Base-by-base conservation (phyloP, 352 stramenopile genomes). In the Phytophthora palmivora region DNA sequence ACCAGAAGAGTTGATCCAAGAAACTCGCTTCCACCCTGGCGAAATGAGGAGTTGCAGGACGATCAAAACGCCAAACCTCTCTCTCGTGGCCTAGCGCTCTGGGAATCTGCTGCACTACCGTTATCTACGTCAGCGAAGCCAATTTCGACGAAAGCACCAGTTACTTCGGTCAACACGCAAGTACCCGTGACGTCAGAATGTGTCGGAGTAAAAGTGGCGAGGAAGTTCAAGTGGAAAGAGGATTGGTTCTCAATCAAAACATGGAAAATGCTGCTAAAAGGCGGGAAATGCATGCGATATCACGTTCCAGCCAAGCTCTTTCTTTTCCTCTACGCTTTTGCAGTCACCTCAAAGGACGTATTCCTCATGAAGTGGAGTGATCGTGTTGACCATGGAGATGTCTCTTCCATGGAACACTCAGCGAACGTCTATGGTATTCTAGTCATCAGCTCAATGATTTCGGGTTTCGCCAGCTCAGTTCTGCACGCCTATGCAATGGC, bases 311-410 rank as follows among this genome's bases (percentile, higher is more conserved):
- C 56, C 16, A 70, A 76, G 42, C n/a, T 74, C 6, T 72, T 76
- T 16, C 53, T 76, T 10, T 52, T 78, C 41, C 48, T 70, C 9
- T 76, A 74, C 44, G 60, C 61, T 7, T 50, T 73, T 14, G 66
- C 61, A 16, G 52, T 62, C 30, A 71, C 61, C 1, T 44, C 66
- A 14, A 81, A 74, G 36, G 69, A 81, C 33, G 42, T 81, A 4
- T 78, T 70, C 22, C 65, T 81, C 21, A 71, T 81, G 57, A 63
- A 55, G 8, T 81, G 72, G 72, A 81, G 72, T 34, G 51, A 63
- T 21, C 58, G 63, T n/a, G 63, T 67, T 1, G 57, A 63, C n/a
- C 50, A 63, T 21, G 58, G 58, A 37, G 63, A 72, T 12, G 57
- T 67, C 10, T 66, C 53, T n/a, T 51, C 45, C 0, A 75, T 75